A percentile compares a stretch with the other conserved stretches of the same genome.
phyloP scores from a whole-genome alignment of 2,329 filamentous ascomycete species.

The Aquanectria penicillioides region DNA sequence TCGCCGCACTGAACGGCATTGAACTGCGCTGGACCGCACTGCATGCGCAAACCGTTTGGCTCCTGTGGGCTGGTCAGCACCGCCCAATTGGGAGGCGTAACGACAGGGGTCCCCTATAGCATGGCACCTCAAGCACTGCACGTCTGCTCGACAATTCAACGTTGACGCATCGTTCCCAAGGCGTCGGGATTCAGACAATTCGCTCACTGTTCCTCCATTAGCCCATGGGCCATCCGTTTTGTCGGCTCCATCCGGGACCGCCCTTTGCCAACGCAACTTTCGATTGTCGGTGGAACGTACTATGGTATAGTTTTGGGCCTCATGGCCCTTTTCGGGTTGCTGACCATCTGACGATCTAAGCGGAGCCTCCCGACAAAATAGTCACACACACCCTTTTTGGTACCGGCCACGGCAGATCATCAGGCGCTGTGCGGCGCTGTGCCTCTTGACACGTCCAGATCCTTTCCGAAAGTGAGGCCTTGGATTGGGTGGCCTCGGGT shows the following conservation, averaged over 20 bases:
- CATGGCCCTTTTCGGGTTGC: constrained; percentile 1
- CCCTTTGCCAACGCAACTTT: background rate
- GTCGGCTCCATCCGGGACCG: background rate
- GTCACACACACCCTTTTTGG: constrained; percentile 2
- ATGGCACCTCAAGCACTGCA: too few relatives aligned
- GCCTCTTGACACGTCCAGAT: constrained; percentile 7
- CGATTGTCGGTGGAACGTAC: background rate
- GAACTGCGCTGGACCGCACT: background rate
- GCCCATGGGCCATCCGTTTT: background rate
- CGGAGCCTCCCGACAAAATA: constrained; percentile 19
- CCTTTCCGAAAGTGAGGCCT: background rate
- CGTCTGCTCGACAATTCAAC: too few relatives aligned
- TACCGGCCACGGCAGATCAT: constrained; percentile 8
- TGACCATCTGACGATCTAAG: constrained; percentile 20
- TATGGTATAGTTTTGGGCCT: background rate
- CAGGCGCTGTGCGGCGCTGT: constrained; percentile 1
- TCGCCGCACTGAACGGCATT: too few relatives aligned
- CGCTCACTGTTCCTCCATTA: background rate
- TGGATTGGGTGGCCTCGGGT: constrained; percentile 2
- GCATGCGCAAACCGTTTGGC: background rate
- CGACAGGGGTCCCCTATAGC: background rate
- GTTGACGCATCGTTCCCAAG: background rate
- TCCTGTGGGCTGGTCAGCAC: background rate
- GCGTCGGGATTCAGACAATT: background rate
- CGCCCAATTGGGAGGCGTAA: background rate